Evolutionary conservation across 1,284 basidiomycete genomes (phyloP).

Genomic region (Tylopilus orsonianus): DNA sequence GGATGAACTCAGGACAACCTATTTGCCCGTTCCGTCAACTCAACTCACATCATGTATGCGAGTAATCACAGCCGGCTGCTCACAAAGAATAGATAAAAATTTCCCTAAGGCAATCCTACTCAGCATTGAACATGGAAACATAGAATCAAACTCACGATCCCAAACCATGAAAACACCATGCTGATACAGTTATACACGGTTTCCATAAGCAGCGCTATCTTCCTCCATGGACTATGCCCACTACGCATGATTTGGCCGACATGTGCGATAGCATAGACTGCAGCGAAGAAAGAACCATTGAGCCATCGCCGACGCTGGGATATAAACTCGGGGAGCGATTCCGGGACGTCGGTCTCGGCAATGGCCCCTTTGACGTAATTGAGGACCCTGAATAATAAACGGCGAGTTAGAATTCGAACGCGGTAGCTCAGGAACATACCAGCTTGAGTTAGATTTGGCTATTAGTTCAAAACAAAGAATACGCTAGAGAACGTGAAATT

Average conservation of each 20-base stretch:
- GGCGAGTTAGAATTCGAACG: not conserved
- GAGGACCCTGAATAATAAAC: slow-evolving; percentile 62
- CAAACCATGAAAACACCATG: slow-evolving; percentile 92
- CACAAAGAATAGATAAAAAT: slow-evolving; percentile 96
- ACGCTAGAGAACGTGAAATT: slow-evolving; percentile 44
- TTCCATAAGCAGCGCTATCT: slow-evolving; percentile 75
- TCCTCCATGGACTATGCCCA: slow-evolving; percentile 81
- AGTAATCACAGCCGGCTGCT: slow-evolving; percentile 30
- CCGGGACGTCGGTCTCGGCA: slow-evolving; percentile 97
- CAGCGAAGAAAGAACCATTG: slow-evolving; percentile 95
- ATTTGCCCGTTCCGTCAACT: slow-evolving; percentile 17
- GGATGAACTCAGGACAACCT: slow-evolving; percentile 87
- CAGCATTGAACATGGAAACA: slow-evolving; percentile 1
- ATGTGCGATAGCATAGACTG: slow-evolving; percentile 82
- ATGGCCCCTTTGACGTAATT: slow-evolving; percentile 96
- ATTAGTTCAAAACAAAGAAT: slow-evolving; percentile 97
- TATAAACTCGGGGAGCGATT: slow-evolving; percentile 93
- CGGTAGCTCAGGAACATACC: slow-evolving; percentile 43
- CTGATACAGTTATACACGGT: slow-evolving; percentile 89
- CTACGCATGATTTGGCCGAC: slow-evolving; percentile 82
- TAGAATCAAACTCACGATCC: slow-evolving; percentile 57
- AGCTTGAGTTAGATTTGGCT: slow-evolving; percentile 85
- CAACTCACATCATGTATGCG: not conserved
- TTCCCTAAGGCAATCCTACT: slow-evolving; percentile 56
- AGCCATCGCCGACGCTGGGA: slow-evolving; percentile 89